Evolutionary conservation across 371 early-diverging fungal species (phyloP).

Genomic region (Funneliformis caledonium): DNA sequence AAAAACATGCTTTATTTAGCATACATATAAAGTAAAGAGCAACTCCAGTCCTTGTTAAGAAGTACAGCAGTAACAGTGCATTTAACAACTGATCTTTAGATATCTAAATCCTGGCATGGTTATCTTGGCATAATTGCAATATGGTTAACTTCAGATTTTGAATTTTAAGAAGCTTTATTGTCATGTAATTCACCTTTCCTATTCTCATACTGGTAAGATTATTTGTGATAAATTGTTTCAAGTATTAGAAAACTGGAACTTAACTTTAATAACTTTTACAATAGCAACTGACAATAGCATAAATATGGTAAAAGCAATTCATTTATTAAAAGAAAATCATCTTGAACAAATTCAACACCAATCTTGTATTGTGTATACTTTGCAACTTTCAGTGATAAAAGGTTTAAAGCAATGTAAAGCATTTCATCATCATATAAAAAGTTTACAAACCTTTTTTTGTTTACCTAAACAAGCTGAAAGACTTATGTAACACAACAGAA

Average conservation of each 20-base stretch:
- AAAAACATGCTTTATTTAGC: background rate
- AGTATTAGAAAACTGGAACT: background rate
- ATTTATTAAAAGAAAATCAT: background rate
- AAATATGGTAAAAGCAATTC: background rate
- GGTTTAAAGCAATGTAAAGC: slow-evolving; percentile 25
- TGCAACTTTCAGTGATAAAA: slow-evolving; percentile 13
- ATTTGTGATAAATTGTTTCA: background rate
- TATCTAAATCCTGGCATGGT: background rate
- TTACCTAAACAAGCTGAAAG: background rate
- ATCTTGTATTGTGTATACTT: background rate
- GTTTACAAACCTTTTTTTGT: slow-evolving; percentile 1
- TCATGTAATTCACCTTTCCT: background rate
- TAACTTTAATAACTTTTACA: background rate
- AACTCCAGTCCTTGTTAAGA: background rate
- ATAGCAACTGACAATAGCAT: background rate
- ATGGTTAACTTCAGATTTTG: background rate
- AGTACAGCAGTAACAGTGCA: background rate
- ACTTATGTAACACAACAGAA: background rate
- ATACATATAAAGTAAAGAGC: background rate
- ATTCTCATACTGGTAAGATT: background rate
- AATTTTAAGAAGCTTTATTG: background rate
- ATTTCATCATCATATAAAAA: background rate
- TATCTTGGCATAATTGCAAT: background rate
- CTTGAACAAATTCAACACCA: background rate
- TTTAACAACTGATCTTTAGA: background rate